A percentile compares a stretch with the other conserved stretches of the same genome.
Conservation (phyloP, 2,329 filamentous ascomycete species). For the Domatiomyces catenatus region DNA sequence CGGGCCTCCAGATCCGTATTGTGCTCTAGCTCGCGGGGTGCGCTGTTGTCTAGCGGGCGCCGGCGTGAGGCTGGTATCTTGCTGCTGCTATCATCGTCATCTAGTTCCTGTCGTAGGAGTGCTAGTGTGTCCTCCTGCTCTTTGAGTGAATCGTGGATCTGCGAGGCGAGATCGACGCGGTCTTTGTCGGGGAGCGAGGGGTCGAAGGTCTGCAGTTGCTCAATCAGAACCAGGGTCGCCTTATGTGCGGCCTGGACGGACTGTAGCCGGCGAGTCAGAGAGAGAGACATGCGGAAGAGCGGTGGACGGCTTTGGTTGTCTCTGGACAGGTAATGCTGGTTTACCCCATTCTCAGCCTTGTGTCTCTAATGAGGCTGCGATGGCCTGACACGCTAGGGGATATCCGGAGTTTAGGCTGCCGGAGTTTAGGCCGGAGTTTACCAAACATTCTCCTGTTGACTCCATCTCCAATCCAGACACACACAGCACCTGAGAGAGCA, state of each 20-base stretch:
- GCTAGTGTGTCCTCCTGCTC: conserved; percentile 74
- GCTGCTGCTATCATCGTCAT: conserved; percentile 32
- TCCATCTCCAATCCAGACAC: background rate
- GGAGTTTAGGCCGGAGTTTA: too few species aligned
- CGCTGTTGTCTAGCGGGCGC: conserved; percentile 1
- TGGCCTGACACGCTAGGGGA: background rate
- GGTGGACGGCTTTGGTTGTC: background rate
- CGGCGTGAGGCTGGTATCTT: conserved; percentile 1
- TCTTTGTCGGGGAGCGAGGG: conserved; percentile 43
- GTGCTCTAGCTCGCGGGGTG: conserved; percentile 43
- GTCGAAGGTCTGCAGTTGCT: conserved; percentile 43
- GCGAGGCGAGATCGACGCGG: conserved; percentile 57
- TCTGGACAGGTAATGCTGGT: background rate
- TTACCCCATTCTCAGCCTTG: background rate
- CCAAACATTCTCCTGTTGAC: background rate
- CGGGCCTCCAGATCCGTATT: conserved; percentile 52
- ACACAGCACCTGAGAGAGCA: too few species aligned
- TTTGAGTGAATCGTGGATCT: conserved; percentile 65
- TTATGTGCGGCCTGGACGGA: conserved; percentile 40
- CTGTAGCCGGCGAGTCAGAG: conserved; percentile 35
- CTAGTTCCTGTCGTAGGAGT: conserved; percentile 59
- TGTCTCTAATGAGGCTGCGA: background rate
- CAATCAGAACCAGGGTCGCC: conserved; percentile 39
- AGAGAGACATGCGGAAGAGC: conserved; percentile 23
- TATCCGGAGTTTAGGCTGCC: background rate